Percentiles rank a stretch among this genome's conserved stretches.
These are phyloP conservation scores for Madurella mycetomatis DNA, from an alignment of 2,329 filamentous ascomycete species.

Conservation along the genomic window DNA sequence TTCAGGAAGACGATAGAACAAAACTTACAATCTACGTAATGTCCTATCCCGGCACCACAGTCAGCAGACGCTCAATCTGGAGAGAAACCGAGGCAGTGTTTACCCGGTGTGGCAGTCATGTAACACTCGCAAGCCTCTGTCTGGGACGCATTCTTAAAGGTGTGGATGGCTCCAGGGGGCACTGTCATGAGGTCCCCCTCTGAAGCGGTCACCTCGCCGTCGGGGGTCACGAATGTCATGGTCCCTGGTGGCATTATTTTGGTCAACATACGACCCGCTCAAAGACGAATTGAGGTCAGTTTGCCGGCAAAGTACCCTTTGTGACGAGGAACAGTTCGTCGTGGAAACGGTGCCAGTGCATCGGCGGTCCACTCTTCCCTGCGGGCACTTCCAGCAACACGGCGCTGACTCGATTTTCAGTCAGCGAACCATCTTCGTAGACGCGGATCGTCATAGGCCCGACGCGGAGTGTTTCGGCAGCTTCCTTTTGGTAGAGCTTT, in stretches of 20 bases:
- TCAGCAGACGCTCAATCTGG: constrained; percentile 3
- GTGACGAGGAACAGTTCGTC: constrained; percentile 36
- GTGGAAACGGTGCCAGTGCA: constrained; percentile 38
- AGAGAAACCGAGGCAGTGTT: neutral
- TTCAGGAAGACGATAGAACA: neutral
- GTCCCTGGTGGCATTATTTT: constrained; percentile 20
- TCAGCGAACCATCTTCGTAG: constrained; percentile 33
- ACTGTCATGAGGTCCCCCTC: constrained; percentile 34
- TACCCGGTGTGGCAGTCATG: constrained; percentile 36
- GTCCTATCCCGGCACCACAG: constrained; percentile 19
- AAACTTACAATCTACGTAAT: constrained; percentile 36
- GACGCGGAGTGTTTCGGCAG: constrained; percentile 30
- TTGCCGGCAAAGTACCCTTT: constrained; percentile 25
- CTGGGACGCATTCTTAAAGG: constrained; percentile 33
- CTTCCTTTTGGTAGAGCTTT: constrained; percentile 29
- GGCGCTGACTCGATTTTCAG: constrained; percentile 33
- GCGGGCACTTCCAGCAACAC: constrained; percentile 32
- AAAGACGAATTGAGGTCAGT: too few species aligned
- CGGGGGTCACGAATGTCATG: constrained; percentile 32
- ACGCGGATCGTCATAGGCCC: constrained; percentile 34
- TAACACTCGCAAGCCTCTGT: constrained; percentile 33
- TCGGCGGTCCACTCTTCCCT: constrained; percentile 32
- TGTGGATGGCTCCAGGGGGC: constrained; percentile 34
- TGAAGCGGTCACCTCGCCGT: constrained; percentile 29
- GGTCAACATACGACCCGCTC: neutral